These are phyloP conservation scores for Ogataea angusta DNA, from an alignment of 805 yeast species.

Conservation along the genomic window DNA sequence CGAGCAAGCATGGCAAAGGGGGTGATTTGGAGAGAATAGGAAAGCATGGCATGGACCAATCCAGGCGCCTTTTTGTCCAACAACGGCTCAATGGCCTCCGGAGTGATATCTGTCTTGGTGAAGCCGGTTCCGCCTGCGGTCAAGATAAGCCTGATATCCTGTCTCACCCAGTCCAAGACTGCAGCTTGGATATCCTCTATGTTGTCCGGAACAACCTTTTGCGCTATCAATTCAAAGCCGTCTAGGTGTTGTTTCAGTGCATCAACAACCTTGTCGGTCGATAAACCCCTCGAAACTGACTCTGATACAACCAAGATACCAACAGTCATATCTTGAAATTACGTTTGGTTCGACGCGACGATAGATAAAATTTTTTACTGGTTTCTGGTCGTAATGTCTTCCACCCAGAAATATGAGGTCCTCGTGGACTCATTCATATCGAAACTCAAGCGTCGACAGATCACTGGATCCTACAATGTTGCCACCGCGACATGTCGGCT, in stretches of 20 bases:
- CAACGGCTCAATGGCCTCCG: constrained; percentile 46
- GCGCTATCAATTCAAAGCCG: constrained; percentile 13
- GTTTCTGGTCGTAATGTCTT: constrained; percentile 9
- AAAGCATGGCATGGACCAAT: constrained; percentile 45
- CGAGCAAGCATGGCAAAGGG: constrained; percentile 48
- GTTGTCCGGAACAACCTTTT: constrained; percentile 37
- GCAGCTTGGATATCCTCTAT: constrained; percentile 29
- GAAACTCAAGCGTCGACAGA: constrained; percentile 78
- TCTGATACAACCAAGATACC: constrained; percentile 42
- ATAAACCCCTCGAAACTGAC: constrained; percentile 33
- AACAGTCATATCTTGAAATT: constrained; percentile 14
- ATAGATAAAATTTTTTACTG: constrained; percentile 4
- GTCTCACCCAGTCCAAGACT: constrained; percentile 28
- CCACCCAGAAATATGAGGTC: constrained; percentile 28
- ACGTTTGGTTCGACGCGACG: constrained; percentile 4
- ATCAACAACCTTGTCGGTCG: constrained; percentile 34
- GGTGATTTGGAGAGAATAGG: constrained; percentile 40
- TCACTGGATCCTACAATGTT: constrained; percentile 73
- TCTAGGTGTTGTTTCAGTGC: constrained; percentile 22
- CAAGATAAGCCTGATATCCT: constrained; percentile 33
- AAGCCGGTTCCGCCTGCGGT: constrained; percentile 57
- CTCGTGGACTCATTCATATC: constrained; percentile 33
- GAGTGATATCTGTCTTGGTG: constrained; percentile 43
- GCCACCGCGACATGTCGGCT: constrained; percentile 88
- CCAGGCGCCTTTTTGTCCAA: constrained; percentile 47